Evolutionary conservation across 352 stramenopile genomes (phyloP).

Genomic region (Peronospora destructor): DNA sequence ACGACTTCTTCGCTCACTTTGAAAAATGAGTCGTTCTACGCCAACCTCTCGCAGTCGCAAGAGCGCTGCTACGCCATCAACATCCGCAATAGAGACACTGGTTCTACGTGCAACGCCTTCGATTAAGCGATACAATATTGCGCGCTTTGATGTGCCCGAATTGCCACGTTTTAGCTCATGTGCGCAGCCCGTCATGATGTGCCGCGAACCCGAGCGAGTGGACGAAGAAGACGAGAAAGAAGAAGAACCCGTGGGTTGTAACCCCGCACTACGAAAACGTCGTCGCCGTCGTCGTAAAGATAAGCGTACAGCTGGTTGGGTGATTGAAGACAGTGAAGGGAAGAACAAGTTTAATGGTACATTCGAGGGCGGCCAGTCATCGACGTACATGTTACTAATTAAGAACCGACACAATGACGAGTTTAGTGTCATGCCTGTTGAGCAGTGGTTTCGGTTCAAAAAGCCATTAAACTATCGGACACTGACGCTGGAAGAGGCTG

Average conservation of each 20-base stretch:
- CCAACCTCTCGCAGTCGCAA: background rate
- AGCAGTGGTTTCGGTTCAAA: constrained; percentile 88
- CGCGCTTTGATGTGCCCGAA: constrained; percentile 66
- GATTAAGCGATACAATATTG: constrained; percentile 86
- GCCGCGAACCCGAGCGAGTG: constrained; percentile 71
- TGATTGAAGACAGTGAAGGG: constrained; percentile 77
- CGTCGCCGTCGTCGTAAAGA: constrained; percentile 70
- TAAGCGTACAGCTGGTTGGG: constrained; percentile 68
- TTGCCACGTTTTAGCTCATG: constrained; percentile 55
- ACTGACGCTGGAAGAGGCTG: constrained; percentile 76
- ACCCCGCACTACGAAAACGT: constrained; percentile 66
- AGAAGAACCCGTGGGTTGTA: constrained; percentile 65
- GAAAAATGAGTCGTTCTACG: background rate
- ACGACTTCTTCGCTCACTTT: no score
- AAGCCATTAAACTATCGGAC: constrained; percentile 82
- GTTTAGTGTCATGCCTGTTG: constrained; percentile 81
- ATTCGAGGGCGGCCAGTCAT: constrained; percentile 76
- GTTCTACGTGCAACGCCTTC: constrained; percentile 77
- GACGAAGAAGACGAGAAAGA: constrained; percentile 80
- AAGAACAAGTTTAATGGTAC: constrained; percentile 81
- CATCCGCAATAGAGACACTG: constrained; percentile 45
- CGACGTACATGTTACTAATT: constrained; percentile 82
- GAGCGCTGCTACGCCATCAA: background rate
- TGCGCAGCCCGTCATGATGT: constrained; percentile 83
- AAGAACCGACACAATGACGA: constrained; percentile 85